phyloP scores from a whole-genome alignment of 148 eudicot species.

The Chenopodium quinoa region DNA sequence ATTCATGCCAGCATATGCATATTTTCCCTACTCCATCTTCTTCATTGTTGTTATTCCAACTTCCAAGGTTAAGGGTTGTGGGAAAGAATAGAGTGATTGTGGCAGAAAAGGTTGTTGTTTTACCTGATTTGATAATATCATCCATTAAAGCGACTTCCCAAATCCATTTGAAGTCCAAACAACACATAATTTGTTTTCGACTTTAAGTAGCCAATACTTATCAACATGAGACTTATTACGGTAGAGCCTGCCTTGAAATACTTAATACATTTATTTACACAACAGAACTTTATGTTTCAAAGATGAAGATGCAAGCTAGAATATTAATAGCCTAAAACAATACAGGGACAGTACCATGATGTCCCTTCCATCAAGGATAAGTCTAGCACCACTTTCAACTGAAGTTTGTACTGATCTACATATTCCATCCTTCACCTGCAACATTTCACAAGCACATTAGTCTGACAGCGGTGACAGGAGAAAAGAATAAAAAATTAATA shows the following conservation, averaged over 20 bases:
- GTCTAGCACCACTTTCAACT: conserved; percentile 65
- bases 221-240: background rate
- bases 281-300: background rate
- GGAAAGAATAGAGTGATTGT: background rate
- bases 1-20: too few relatives aligned
- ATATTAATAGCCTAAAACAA: background rate
- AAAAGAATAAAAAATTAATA: background rate
- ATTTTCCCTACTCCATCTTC: too few relatives aligned
- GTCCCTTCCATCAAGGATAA: conserved; percentile 71
- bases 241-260: background rate
- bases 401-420: conserved; percentile 66
- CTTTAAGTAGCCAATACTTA: background rate
- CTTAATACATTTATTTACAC: background rate
- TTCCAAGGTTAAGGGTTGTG: too few relatives aligned
- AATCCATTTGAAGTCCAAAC: background rate
- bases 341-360: conserved; percentile 37
- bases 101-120: background rate
- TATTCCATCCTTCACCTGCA: conserved; percentile 68
- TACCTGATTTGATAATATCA: background rate
- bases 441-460: conserved; percentile 8
- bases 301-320: background rate
- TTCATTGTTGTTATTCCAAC: too few relatives aligned
- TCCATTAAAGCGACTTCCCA: background rate
- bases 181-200: background rate
- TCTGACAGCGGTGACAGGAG: background rate